Base-by-base conservation (phyloP, 441 rosid species). In the Gossypium davidsonii region DNA sequence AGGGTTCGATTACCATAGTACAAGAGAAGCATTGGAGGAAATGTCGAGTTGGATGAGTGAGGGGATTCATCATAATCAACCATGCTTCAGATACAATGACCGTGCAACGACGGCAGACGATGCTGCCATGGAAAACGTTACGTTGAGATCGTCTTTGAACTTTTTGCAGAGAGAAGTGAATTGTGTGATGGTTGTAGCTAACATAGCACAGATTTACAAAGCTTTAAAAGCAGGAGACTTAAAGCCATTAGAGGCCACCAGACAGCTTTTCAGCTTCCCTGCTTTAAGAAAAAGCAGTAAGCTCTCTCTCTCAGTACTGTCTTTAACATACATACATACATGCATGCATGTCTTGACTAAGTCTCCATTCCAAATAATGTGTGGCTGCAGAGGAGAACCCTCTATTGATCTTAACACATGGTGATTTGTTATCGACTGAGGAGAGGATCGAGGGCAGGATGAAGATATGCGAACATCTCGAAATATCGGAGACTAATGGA, bases 21-120 rank as follows among this genome's bases (percentile, higher is more conserved):
- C 72, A 6, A 71, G 46, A 12, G 87, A 84, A 70, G 84, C 82
- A 1, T 72, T 83, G 21, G 85, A 76, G 64, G 93, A 86, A 77
- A 39, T 89, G 68, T 74, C 84, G 0, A 64, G 81, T 42, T 89
- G 84, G 87, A 86, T 85, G 85, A 77, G 44, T 28, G 81, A 80
- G 31, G 92, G 92, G 20, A 81, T 88, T 18, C 85, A 79, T 77
- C 90, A 88, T 67, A 84, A 88, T 61, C 90, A 86, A 78, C 83
- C 52, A 14, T 84, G 86, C 80, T 60, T 64, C 23, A 78, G 89
- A 73, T 70, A 81, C 6, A 84, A 75, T 28, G 90, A 85, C 57
- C 37, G 26, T 23, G 11, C 26, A 4, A 11, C 48, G 66, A 51
- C 67, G 59, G 71, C 6, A 42, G 82, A 70, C 11, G 76, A 75